phyloP scores from a whole-genome alignment of 768 basidiomycete genomes.

The Mycena amicta region DNA sequence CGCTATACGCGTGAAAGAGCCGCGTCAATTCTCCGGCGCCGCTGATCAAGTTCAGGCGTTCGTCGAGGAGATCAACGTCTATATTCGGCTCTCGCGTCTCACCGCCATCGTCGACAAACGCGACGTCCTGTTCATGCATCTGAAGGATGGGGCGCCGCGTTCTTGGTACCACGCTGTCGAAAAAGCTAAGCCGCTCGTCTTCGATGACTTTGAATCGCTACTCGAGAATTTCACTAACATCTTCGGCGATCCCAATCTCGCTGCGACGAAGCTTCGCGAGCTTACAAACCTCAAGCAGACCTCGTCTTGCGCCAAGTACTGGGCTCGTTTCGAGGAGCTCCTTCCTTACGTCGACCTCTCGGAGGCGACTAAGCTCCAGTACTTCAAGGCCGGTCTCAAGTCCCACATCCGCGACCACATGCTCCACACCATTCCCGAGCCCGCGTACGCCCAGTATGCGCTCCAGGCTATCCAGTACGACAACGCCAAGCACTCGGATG shows the following conservation, averaged over 20 bases:
- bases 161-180: constrained; percentile 6
- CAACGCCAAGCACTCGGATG: constrained; percentile 1
- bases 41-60: constrained; percentile 22
- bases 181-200: constrained; percentile 7
- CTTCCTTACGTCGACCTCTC: constrained; percentile 20
- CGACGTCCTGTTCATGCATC: constrained; percentile 14
- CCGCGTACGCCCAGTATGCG: constrained; percentile 4
- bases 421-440: not conserved
- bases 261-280: constrained; percentile 11
- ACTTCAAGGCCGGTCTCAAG: constrained; percentile 5
- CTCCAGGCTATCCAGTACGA: constrained; percentile 2
- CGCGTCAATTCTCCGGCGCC: constrained; percentile 16
- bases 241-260: constrained; percentile 18
- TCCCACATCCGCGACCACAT: not conserved
- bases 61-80: constrained; percentile 18
- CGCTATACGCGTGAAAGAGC: constrained; percentile 6
- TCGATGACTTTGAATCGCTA: constrained; percentile 8
- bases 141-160: constrained; percentile 13
- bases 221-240: constrained; percentile 12
- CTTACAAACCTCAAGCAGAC: constrained; percentile 22
- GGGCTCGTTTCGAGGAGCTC: constrained; percentile 18
- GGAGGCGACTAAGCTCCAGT: constrained; percentile 1
- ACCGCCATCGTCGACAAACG: constrained; percentile 9
- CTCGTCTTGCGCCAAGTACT: constrained; percentile 21
- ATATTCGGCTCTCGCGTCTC: constrained; percentile 13